A percentile compares a stretch with the other conserved stretches of the same genome.
Conservation (phyloP, 805 yeast species). For the Saccharomyces cerevisiae region DNA sequence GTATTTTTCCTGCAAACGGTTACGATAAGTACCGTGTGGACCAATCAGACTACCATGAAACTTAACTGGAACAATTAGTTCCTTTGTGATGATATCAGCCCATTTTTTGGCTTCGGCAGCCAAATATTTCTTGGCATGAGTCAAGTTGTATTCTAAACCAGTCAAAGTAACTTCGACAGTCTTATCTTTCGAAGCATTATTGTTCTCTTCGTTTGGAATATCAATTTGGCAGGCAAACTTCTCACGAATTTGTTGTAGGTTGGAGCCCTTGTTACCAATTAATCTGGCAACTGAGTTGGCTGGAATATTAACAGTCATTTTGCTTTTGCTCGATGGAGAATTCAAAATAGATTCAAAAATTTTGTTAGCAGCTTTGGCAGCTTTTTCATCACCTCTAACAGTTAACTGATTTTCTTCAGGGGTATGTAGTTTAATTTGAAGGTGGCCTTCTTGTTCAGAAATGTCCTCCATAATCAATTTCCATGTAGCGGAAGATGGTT, state of each 20-base stretch:
- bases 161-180: constrained; percentile 48
- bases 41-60: constrained; percentile 82
- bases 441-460: constrained; percentile 27
- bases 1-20: constrained; percentile 82
- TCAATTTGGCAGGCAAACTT: constrained; percentile 73
- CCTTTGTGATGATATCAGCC: constrained; percentile 70
- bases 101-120: constrained; percentile 55
- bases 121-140: constrained; percentile 58
- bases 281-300: constrained; percentile 61
- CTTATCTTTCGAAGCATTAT: constrained; percentile 20
- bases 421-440: constrained; percentile 42
- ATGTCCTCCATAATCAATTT: constrained; percentile 31
- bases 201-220: constrained; percentile 46
- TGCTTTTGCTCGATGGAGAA: constrained; percentile 20
- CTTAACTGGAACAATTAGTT: constrained; percentile 62
- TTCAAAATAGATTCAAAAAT: constrained; percentile 30
- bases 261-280: constrained; percentile 84
- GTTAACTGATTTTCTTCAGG: constrained; percentile 46
- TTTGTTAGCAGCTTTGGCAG: constrained; percentile 39
- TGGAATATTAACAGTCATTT: constrained; percentile 53
- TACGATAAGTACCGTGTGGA: constrained; percentile 67
- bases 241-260: constrained; percentile 57
- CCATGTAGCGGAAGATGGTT: constrained; percentile 12
- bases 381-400: constrained; percentile 61
- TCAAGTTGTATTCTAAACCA: constrained; percentile 75